Evolutionary conservation across 768 basidiomycete species (phyloP).

Genomic region (Trichaptum fuscoviolaceum): DNA sequence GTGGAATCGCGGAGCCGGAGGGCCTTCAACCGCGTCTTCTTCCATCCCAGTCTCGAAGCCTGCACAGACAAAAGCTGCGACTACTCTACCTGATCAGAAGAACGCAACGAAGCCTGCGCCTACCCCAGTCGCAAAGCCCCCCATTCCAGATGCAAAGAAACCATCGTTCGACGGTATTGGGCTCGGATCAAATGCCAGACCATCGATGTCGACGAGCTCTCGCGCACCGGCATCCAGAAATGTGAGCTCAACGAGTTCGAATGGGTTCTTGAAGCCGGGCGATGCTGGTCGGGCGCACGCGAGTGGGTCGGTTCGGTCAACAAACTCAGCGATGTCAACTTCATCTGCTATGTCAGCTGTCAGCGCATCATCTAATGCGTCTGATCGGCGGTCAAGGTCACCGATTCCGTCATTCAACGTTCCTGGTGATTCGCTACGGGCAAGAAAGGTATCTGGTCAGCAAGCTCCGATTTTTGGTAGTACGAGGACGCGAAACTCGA

Average conservation of each 20-base stretch:
- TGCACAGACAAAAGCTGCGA: slow-evolving; percentile 7
- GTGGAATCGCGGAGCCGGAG: slow-evolving; percentile 53
- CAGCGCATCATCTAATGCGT: neutral
- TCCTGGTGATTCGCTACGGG: neutral
- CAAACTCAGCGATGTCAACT: neutral
- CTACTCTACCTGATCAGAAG: slow-evolving; percentile 8
- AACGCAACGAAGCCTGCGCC: slow-evolving; percentile 21
- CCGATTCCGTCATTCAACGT: slow-evolving; percentile 1
- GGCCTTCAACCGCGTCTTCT: slow-evolving; percentile 19
- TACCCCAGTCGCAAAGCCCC: slow-evolving; percentile 10
- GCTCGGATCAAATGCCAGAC: neutral
- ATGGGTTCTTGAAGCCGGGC: neutral
- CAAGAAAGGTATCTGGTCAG: neutral
- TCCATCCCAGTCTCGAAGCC: slow-evolving; percentile 15
- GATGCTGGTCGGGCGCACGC: neutral
- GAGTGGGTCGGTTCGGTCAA: neutral
- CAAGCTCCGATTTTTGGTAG: slow-evolving; percentile 4
- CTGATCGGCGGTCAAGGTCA: neutral
- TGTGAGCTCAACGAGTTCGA: neutral
- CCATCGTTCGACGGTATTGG: neutral
- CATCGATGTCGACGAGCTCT: neutral
- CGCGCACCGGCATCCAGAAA: neutral
- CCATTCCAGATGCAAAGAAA: slow-evolving; percentile 6
- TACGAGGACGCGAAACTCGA: neutral
- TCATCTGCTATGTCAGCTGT: neutral